Percentiles rank a stretch among this genome's conserved stretches.
Evolutionary conservation across 2,329 filamentous ascomycete species (phyloP).

Genomic region (Aspergillus felis): DNA sequence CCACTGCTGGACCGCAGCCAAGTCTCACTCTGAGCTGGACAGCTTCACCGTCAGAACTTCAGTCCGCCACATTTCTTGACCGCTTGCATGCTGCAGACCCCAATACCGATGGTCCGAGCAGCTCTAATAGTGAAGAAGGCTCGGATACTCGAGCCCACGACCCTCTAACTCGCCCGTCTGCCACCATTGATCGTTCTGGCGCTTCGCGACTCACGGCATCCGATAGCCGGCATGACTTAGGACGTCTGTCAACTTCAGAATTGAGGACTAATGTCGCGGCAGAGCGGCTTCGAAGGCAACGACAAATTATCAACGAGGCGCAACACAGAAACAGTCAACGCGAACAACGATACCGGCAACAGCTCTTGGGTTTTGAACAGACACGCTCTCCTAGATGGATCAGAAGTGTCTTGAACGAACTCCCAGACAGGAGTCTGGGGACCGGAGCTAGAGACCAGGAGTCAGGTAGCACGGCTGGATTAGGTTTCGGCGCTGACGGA

Average conservation of each 20-base stretch:
- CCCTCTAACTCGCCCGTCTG: slow-evolving; percentile 14
- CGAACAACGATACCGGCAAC: slow-evolving; percentile 33
- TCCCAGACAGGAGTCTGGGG: slow-evolving; percentile 29
- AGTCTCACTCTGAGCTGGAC: slow-evolving; percentile 38
- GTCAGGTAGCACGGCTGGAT: slow-evolving; percentile 42
- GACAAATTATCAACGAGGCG: slow-evolving; percentile 33
- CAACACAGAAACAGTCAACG: slow-evolving; percentile 26
- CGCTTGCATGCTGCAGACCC: slow-evolving; percentile 18
- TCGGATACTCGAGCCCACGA: slow-evolving; percentile 12
- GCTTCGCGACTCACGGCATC: slow-evolving; percentile 27
- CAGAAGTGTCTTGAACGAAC: slow-evolving; percentile 34
- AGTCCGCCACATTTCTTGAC: slow-evolving; percentile 23
- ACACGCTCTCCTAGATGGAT: slow-evolving; percentile 37
- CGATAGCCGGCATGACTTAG: slow-evolving; percentile 24
- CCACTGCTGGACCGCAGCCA: slow-evolving; percentile 28
- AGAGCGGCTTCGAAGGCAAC: slow-evolving; percentile 38
- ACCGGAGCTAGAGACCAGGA: slow-evolving; percentile 32
- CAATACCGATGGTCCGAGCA: slow-evolving; percentile 19
- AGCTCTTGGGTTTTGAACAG: slow-evolving; percentile 31
- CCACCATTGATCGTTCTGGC: slow-evolving; percentile 18
- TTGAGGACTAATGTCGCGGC: slow-evolving; percentile 36
- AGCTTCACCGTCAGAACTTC: slow-evolving; percentile 38
- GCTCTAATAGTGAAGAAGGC: slow-evolving; percentile 19
- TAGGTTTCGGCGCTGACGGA: slow-evolving; percentile 47
- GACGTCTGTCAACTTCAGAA: slow-evolving; percentile 29